phyloP scores from a whole-genome alignment of 108 stramenopile genomes.

The Stephanodiscus triporus region DNA sequence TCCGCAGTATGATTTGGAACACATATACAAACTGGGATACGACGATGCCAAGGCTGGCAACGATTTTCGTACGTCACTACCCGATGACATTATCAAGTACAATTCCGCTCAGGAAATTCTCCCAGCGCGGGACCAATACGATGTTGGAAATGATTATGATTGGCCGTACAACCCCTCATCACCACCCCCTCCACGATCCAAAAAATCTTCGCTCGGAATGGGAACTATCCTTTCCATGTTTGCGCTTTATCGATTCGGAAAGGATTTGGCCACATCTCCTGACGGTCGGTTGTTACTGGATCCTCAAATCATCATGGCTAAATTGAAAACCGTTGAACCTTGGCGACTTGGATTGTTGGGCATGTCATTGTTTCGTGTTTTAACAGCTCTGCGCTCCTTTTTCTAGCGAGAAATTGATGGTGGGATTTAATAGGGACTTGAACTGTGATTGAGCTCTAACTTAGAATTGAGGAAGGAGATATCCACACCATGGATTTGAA shows the following conservation, averaged over 20 bases:
- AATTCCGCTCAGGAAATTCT: conserved; percentile 1
- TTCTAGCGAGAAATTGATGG: background rate
- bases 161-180: conserved; percentile 37
- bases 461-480: no score
- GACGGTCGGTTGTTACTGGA: conserved; percentile 38
- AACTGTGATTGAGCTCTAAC: no score
- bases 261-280: conserved; percentile 38
- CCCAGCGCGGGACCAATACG: conserved; percentile 9
- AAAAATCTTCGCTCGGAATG: conserved; percentile 36
- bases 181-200: conserved; percentile 23
- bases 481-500: no score
- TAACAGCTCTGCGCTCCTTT: conserved; percentile 19
- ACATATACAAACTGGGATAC: conserved; percentile 54
- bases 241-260: conserved; percentile 42
- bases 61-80: conserved; percentile 48
- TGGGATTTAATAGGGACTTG: no score
- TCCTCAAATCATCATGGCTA: conserved; percentile 27
- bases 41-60: conserved; percentile 48
- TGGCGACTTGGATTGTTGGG: conserved; percentile 39
- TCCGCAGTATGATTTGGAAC: conserved; percentile 34
- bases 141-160: conserved; percentile 26
- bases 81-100: conserved; percentile 15
- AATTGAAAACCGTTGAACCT: conserved; percentile 34
- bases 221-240: conserved; percentile 45
- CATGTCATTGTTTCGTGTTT: conserved; percentile 42